Conservation (phyloP, 306 rosid genomes). For the Vigna unguiculata region DNA sequence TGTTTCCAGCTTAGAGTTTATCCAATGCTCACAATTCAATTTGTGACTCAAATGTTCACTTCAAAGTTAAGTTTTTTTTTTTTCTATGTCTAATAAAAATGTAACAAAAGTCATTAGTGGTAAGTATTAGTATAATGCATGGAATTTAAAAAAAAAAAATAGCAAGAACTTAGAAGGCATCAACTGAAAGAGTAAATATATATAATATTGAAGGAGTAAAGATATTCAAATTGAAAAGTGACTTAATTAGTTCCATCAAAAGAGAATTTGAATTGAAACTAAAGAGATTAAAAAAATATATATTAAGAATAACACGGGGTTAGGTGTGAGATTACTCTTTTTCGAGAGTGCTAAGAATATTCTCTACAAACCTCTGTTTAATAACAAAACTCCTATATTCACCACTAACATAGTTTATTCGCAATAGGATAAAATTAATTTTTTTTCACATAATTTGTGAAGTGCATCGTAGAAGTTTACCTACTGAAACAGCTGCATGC, state of each 20-base stretch:
- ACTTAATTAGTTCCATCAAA: background rate
- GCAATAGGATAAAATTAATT: background rate
- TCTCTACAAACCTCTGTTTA: background rate
- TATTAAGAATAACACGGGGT: background rate
- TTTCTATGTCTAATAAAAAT: background rate
- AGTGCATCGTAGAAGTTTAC: background rate
- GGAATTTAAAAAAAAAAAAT: no score
- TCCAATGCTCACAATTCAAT: background rate
- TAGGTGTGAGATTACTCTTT: background rate
- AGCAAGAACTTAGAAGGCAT: background rate
- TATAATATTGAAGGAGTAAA: background rate
- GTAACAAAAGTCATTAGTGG: background rate
- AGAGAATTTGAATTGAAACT: background rate
- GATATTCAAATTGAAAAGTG: no score
- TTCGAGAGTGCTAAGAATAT: background rate
- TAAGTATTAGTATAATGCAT: background rate
- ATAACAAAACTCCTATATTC: background rate
- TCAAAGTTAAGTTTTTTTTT: background rate
- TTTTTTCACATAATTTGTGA: background rate
- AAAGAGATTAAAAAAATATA: background rate
- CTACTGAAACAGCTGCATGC: conserved; percentile 4
- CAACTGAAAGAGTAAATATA: background rate
- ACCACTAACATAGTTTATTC: background rate
- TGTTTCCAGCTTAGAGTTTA: background rate
- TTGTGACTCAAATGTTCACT: background rate